Evolutionary conservation across 768 basidiomycete species (phyloP), one percentile per base, ranked within the genome.

Genomic region (Cystofilobasidium bisporidii): DNA sequence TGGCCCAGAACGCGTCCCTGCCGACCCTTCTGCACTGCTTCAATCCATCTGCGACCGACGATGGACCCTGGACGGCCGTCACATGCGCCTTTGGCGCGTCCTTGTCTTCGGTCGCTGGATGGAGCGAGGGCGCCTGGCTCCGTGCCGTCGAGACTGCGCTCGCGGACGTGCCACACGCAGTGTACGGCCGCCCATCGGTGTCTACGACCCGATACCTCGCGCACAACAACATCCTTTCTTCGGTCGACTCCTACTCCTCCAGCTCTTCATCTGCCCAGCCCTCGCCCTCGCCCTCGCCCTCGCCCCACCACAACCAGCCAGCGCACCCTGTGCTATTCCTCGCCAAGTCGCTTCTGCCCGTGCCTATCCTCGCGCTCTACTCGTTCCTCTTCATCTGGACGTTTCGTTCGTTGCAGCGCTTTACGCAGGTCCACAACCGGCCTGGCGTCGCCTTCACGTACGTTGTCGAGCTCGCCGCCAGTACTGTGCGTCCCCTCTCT

Each of bases 371-470:
- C 74, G 72, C 87, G 33, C 86, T 89, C 24, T 94, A 94, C 77
- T 77, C 83, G 28, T 81, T 84, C 41, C 88, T 92, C 74, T 81
- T 85, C 70, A 80, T 82, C 12, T 90, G 89, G 71, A 88, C 91
- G 68, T 83, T 81, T 45, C 84, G 85, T 79, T 86, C 86, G 48
- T 83, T 91, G 78, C 82, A 85, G 65, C 81, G 83, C 53, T 88
- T 90, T 83, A 82, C 85, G 68, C 86, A 86, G 17, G 87, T 96
- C 14, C 94, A 99, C 77, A 92, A 89, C 6, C 84, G 89, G 53
- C 81, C 90, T 63, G 94, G 94, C 77, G 79, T 99, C 38, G 88
- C 90, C 0, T 88, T 97, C 75, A 97, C 94, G 2, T 94, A 91
- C 17, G 80, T 93, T 33, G 87, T 94, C 26, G 91, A 97, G 78